Base-by-base conservation (phyloP, 208 protist genomes). In the Acanthamoeba royreba region DNA sequence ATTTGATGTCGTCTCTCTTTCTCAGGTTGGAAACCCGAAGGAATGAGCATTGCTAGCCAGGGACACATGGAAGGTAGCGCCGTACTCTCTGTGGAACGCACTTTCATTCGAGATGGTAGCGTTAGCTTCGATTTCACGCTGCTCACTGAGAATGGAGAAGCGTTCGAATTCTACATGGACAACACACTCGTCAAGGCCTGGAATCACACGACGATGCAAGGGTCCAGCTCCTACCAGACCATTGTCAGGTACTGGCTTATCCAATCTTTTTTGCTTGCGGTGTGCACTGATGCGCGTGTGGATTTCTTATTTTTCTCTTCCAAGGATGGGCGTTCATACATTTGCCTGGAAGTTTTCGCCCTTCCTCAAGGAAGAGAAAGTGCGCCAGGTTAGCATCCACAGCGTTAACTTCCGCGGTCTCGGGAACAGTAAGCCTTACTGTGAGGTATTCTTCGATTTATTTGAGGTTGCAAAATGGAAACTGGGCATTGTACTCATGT, bases 101-200 rank as follows among this genome's bases (percentile, higher is more conserved):
- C 5, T n/a, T 92, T 92, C 66, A 11, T 81, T 19, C 55, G 58
- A 1, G 42, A 47, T 8, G 87, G 87, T 38, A 92, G 61, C 40
- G 42, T 92, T n/a, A 40, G 38, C 35, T 92, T 92, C 42, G 87
- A 92, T 38, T 92, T 92, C 63, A 92, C 87, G 17, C 66, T 92
- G n/a, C 40, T 92, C 2, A 92, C 87, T 11, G 87, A 92, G 63
- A 53, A 92, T 61, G 66, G 55, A 9, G 87, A 92, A 61, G 43
- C 87, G 0, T 52, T 92, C 5, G 43, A 81, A 46, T 92, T 92
- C 66, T 92, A 55, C 28, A 92, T 92, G 9, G 87, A 92, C 43
- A 43, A 81, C 66, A 31, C 42, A 0, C 33, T 92, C 38, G 22
- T 46, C 45, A 40, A 81, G 46, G 22, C 35, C 35, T 92, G 87